Percentiles rank a stretch among this genome's conserved stretches.
phyloP scores from a whole-genome alignment of 495 filamentous ascomycete genomes.

The Xeromyces bisporus region DNA sequence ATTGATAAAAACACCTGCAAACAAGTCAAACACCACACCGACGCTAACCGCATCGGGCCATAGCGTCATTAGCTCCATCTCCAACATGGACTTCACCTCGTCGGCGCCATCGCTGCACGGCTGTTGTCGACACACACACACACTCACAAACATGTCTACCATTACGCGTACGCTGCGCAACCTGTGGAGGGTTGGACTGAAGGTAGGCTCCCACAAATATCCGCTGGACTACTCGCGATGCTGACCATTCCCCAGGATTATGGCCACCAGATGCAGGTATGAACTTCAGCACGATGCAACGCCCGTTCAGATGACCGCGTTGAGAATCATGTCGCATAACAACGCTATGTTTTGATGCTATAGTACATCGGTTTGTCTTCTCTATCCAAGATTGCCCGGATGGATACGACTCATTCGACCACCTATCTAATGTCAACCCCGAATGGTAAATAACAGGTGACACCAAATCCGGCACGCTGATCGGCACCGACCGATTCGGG shows the following conservation, averaged over 20 bases:
- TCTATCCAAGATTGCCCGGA: not conserved
- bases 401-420: constrained; percentile 7
- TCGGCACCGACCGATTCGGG: constrained; percentile 76
- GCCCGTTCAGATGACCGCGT: constrained; percentile 4
- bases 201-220: constrained; percentile 49
- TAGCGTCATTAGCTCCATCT: too few species aligned
- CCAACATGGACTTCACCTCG: constrained; percentile 5
- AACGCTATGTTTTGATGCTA: constrained; percentile 8
- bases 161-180: constrained; percentile 74
- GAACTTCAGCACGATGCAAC: too few species aligned
- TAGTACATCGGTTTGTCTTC: constrained; percentile 53
- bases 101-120: constrained; percentile 6
- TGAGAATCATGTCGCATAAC: constrained; percentile 6
- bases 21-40: not conserved
- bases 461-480: constrained; percentile 82
- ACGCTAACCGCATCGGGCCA: constrained; percentile 5
- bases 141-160: constrained; percentile 63
- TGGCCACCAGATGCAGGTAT: constrained; percentile 83
- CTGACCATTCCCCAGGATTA: constrained; percentile 48
- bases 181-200: constrained; percentile 70
- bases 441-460: constrained; percentile 72
- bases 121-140: not conserved
- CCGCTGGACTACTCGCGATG: constrained; percentile 2
- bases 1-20: not conserved
- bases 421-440: constrained; percentile 13